These are phyloP conservation scores for Panaeolus papilionaceus DNA, from an alignment of 768 basidiomycete genomes.

Conservation along the genomic window DNA sequence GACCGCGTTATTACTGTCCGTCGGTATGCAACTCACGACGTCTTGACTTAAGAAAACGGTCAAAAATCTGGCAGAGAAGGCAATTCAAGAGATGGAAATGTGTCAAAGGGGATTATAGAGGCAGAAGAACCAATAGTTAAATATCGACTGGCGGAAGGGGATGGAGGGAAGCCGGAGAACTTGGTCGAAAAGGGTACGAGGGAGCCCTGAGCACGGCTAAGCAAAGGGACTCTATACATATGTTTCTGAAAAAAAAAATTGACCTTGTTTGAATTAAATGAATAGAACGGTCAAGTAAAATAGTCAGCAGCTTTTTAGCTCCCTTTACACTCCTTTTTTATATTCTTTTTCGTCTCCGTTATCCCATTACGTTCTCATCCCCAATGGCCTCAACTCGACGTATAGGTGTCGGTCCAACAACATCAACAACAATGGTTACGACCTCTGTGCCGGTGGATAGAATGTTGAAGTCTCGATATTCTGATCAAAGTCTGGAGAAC, in stretches of 20 bases:
- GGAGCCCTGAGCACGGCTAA: slow-evolving; percentile 4
- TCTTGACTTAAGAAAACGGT: neutral
- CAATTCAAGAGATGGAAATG: neutral
- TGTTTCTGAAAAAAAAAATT: slow-evolving; percentile 12
- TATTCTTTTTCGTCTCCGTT: slow-evolving; percentile 25
- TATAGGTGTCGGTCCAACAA: slow-evolving; percentile 39
- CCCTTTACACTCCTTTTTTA: slow-evolving; percentile 22
- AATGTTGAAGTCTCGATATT: slow-evolving; percentile 52
- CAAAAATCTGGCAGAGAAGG: neutral
- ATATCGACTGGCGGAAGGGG: slow-evolving; percentile 3
- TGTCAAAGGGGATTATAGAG: neutral
- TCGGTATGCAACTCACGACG: neutral
- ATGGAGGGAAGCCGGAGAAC: neutral
- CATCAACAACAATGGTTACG: slow-evolving; percentile 44
- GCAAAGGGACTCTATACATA: neutral
- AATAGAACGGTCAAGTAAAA: slow-evolving; percentile 5
- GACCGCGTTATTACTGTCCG: slow-evolving; percentile 23
- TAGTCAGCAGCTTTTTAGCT: slow-evolving; percentile 16
- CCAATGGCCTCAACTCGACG: slow-evolving; percentile 35
- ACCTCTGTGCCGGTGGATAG: slow-evolving; percentile 47
- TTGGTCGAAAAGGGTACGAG: neutral
- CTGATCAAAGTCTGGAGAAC: slow-evolving; percentile 52
- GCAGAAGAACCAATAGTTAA: neutral
- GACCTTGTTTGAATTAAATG: neutral
- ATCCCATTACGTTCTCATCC: slow-evolving; percentile 15